Percentiles rank a stretch among this genome's conserved stretches.
Evolutionary conservation across 371 early-diverging fungal genomes (phyloP).

Genomic region (Blakeslea trispora): DNA sequence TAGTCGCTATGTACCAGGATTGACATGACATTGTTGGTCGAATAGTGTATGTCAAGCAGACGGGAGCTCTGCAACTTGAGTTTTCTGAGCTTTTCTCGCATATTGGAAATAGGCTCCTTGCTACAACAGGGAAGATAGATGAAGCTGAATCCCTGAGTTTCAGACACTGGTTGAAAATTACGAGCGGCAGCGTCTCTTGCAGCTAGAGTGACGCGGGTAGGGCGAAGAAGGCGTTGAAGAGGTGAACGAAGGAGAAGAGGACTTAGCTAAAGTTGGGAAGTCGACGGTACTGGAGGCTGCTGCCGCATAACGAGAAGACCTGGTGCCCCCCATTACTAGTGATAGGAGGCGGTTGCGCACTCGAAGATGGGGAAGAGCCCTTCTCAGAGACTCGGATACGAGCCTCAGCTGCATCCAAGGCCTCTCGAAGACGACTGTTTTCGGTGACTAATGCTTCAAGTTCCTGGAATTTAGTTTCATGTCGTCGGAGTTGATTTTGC

Average conservation of each 20-base stretch:
- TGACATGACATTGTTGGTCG: not conserved
- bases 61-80: not conserved
- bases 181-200: not conserved
- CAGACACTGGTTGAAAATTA: not conserved
- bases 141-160: not conserved
- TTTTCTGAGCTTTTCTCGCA: not conserved
- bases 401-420: not conserved
- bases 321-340: too few species aligned
- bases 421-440: not conserved
- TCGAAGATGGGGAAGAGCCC: not conserved
- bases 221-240: too few species aligned
- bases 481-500: not conserved
- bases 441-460: not conserved
- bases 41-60: not conserved
- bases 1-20: constrained; percentile 1
- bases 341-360: too few species aligned
- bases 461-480: not conserved
- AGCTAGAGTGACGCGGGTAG: too few species aligned
- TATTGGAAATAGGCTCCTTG: not conserved
- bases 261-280: too few species aligned
- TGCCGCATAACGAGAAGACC: too few species aligned
- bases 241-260: too few species aligned
- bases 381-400: not conserved
- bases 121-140: not conserved
- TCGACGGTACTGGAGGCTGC: too few species aligned